phyloP scores from a whole-genome alignment of 192 early-diverging fungal species.

The Coemansia sp. region DNA sequence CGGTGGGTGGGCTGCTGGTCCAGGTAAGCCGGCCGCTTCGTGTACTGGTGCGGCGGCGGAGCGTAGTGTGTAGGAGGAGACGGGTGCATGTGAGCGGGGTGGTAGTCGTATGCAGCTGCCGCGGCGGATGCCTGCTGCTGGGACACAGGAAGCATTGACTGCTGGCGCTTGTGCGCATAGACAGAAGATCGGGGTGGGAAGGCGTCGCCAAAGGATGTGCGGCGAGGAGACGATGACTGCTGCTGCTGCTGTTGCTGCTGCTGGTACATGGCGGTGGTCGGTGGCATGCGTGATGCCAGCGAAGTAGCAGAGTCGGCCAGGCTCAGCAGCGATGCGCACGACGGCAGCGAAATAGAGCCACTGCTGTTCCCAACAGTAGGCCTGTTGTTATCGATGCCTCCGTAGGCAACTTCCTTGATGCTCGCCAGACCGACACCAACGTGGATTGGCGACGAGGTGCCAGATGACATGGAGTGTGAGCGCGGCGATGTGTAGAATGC shows the following conservation, averaged over 20 bases:
- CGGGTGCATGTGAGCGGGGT: neutral
- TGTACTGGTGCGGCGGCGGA: neutral
- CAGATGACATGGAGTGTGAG: conserved; percentile 12
- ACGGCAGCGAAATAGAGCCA: conserved; percentile 39
- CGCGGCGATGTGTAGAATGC: conserved; percentile 38
- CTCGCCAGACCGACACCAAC: conserved; percentile 3
- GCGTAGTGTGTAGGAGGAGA: neutral
- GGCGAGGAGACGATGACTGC: conserved; percentile 13
- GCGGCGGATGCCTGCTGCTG: conserved; percentile 4
- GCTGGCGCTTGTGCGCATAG: conserved; percentile 8
- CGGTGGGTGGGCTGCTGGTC: conserved; percentile 15
- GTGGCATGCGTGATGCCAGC: conserved; percentile 1
- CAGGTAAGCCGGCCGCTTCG: conserved; percentile 10
- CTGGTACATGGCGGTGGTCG: neutral
- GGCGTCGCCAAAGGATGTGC: conserved; percentile 10
- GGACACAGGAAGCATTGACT: conserved; percentile 10
- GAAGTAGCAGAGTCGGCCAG: conserved; percentile 29
- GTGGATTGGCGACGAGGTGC: conserved; percentile 17
- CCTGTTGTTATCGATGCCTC: neutral
- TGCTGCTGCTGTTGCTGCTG: neutral
- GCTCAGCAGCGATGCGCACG: conserved; percentile 53
- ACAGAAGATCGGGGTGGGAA: neutral
- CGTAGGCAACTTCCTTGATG: conserved; percentile 2
- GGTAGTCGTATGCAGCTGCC: conserved; percentile 1
- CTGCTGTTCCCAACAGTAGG: neutral